Base-by-base conservation (phyloP, 2,329 filamentous ascomycete genomes). In the Colletotrichum cordylinicola region DNA sequence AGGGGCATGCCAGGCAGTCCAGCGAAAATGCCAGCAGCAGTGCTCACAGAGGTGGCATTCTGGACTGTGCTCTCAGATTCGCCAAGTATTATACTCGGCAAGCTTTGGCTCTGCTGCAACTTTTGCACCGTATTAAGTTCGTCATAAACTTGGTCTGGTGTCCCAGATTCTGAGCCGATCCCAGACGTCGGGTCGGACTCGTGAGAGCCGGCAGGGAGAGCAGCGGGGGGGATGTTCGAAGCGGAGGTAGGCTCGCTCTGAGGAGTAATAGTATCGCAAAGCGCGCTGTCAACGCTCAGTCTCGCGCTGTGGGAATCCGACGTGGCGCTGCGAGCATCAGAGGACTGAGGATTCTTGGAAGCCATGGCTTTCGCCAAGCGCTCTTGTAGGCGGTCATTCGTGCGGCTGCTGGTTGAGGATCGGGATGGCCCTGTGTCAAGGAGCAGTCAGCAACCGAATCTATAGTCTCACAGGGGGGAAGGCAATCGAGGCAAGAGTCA, bases 341-440 rank as follows among this genome's bases (percentile, higher is more conserved):
- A 21, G 73, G 33, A 52, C 7, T 70, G 58, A n/a, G n/a, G 52
- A 16, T 77, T 72, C 71, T 94, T 95, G 75, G 93, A 93, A 4
- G 93, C 95, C 80, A 98, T 92, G 35, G 96, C 97, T 81, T 95
- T 95, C 35, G 96, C 96, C 76, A 99, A 89, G 77, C 96, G 91
- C 83, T 98, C 96, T 82, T 98, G 96, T 58, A 99, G 88, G 68
- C 96, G 92, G 80, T 98, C 96, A 84, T 95, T 97, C 76, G 91
- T 87, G 78, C 92, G 87, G 58, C 81, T 90, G 77, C 89, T 91
- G 56, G 90, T 91, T 7, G 94, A 94, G 27, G 93, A 90, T 81
- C 93, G 90, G 67, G 93, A 92, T 70, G 90, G 85, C 76, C 82
- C 87, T 88, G 64, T 78, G 68, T 55, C 24, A 37, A 58, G 35